phyloP scores from a whole-genome alignment of 352 stramenopile species.

The Phytopythium helicoides region DNA sequence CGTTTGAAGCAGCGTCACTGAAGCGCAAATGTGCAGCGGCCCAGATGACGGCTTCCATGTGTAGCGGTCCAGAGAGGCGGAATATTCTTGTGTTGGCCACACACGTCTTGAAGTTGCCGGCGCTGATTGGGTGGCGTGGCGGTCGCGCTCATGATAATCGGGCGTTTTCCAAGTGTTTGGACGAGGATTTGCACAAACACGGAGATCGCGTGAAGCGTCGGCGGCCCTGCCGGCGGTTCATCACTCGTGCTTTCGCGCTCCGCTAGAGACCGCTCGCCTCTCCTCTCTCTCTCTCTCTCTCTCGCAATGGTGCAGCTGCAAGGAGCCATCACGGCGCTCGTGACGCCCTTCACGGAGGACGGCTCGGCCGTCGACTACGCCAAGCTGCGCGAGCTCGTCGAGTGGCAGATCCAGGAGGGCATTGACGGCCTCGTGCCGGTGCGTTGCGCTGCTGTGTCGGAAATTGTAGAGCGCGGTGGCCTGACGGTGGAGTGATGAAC shows the following conservation, averaged over 20 bases:
- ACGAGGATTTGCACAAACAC: too few relatives aligned
- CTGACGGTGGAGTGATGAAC: not conserved
- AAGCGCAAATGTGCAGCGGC: not conserved
- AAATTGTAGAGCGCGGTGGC: not conserved
- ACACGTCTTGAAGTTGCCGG: too few relatives aligned
- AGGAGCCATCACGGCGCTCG: slow-evolving; percentile 91
- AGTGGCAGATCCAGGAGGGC: slow-evolving; percentile 91
- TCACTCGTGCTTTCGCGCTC: slow-evolving; percentile 6
- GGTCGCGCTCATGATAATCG: too few relatives aligned
- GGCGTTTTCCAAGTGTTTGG: too few relatives aligned
- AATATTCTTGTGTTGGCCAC: slow-evolving; percentile 27
- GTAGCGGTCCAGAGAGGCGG: not conserved
- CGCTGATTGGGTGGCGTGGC: too few relatives aligned
- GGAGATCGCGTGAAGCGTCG: too few relatives aligned
- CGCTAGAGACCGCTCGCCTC: too few relatives aligned
- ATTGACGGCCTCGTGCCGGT: slow-evolving; percentile 96
- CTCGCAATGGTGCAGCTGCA: slow-evolving; percentile 77
- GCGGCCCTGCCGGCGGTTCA: not conserved
- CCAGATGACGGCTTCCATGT: not conserved
- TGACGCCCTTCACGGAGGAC: slow-evolving; percentile 95
- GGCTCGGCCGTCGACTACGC: slow-evolving; percentile 92
- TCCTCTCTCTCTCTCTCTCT: too few relatives aligned
- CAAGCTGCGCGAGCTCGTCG: slow-evolving; percentile 89
- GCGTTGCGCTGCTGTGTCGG: slow-evolving; percentile 11
- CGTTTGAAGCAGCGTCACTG: too few relatives aligned